Evolutionary conservation across 164 flowering plant species (phyloP).

Genomic region (Magnolia changhungtana): DNA sequence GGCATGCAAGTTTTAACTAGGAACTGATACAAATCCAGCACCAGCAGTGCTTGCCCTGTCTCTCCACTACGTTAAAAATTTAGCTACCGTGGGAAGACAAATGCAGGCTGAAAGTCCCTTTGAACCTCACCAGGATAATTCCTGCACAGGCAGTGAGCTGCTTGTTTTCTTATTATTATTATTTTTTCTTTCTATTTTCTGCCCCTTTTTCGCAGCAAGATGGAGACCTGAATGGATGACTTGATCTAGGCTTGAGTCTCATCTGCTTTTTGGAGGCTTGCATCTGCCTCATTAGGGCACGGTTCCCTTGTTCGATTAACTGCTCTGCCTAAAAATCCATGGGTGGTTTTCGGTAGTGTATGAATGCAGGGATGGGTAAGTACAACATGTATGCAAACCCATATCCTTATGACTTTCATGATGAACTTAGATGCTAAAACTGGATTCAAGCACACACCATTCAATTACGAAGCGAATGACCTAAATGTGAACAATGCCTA

Average conservation of each 20-base stretch:
- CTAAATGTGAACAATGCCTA: no score
- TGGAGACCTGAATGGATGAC: no score
- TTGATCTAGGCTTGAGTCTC: neutral
- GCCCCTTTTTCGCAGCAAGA: neutral
- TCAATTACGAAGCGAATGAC: no score
- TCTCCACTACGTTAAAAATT: neutral
- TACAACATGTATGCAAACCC: no score
- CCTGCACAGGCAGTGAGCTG: slow-evolving; percentile 9
- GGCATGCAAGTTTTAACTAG: neutral
- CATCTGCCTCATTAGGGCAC: no score
- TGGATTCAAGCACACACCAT: no score
- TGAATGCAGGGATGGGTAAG: no score
- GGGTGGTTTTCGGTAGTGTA: no score
- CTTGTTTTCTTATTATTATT: neutral
- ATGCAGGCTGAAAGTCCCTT: slow-evolving; percentile 20
- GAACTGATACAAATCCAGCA: slow-evolving; percentile 6
- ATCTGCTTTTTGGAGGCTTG: neutral
- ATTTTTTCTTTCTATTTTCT: neutral
- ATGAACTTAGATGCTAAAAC: no score
- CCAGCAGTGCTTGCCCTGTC: slow-evolving; percentile 11
- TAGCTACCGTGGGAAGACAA: neutral
- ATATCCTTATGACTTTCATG: no score
- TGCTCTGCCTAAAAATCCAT: no score
- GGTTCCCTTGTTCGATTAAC: no score
- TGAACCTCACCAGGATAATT: slow-evolving; percentile 17